These are phyloP conservation scores for Capsicum baccatum DNA, from an alignment of 257 asterid species.

Conservation along the genomic window DNA sequence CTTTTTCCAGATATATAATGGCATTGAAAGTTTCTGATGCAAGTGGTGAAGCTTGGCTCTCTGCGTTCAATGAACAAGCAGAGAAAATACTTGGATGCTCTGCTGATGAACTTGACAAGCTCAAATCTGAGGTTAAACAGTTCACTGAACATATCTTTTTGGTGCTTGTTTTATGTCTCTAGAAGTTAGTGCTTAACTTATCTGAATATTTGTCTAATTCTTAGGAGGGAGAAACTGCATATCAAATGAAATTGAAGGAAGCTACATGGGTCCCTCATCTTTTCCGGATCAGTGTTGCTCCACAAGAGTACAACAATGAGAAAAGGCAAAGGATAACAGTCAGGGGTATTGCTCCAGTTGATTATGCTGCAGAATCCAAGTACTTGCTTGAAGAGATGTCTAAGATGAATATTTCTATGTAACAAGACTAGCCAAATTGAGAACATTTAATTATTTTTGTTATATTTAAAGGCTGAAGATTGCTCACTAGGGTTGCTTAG, in stretches of 20 bases:
- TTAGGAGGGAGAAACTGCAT: constrained; percentile 56
- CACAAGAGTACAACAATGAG: constrained; percentile 75
- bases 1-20: constrained; percentile 67
- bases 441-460: background rate
- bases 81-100: constrained; percentile 75
- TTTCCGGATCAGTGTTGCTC: constrained; percentile 72
- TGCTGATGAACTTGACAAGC: constrained; percentile 80
- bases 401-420: constrained; percentile 47
- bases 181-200: background rate
- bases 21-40: constrained; percentile 73
- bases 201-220: background rate
- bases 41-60: constrained; percentile 84
- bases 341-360: constrained; percentile 71
- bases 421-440: background rate
- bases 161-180: background rate
- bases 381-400: constrained; percentile 70
- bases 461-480: background rate
- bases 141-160: background rate
- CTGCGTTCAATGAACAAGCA: constrained; percentile 78
- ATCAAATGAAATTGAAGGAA: constrained; percentile 48
- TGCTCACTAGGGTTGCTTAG: background rate
- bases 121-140: constrained; percentile 60
- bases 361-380: constrained; percentile 77
- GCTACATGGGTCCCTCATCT: constrained; percentile 74
- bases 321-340: constrained; percentile 84